Evolutionary conservation across 768 basidiomycete genomes (phyloP), one percentile per base, ranked within the genome.

Genomic region (Ramaria sp.): DNA sequence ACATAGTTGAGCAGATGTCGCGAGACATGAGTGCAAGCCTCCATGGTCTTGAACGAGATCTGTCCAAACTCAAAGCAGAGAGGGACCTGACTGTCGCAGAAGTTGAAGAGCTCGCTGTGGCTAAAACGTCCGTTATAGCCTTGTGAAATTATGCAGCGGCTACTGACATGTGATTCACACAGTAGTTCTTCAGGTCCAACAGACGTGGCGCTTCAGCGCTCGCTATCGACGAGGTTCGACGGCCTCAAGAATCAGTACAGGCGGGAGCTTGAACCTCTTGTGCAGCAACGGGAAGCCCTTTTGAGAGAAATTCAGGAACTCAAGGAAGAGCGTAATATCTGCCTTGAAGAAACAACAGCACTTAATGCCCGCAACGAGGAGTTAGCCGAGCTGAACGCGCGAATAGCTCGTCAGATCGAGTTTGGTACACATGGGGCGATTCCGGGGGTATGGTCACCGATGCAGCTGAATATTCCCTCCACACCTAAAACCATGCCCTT

Each of bases 291-390:
- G 22, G 91, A 96, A 61, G 73, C 74, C 1, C 71, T 98, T 27
- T 65, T 73, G 20, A 76, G 90, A 44, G 95, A 98, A 68, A 82
- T 97, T 53, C 71, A 75, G 2, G 94, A 98, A 61, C 82, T 99
- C 48, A 83, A 82, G 63, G 85, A 87, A 15, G 81, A 87, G 0
- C 81, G 90, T 30, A 92, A 96, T 59, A 78, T 84, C 39, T 86
- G 88, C 68, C 70, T 94, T 38, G 94, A 95, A 63, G 96, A 99
- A 70, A 88, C 92, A 0, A 85, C 91, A 0, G 83, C 84, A 20
- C 77, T 99, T 48, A 91, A 90, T 64, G 83, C 83, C 5, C 82
- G 92, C 47, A 98, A 98, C 69, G 92, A 94, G 62, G 89, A 94
- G 65, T 76, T 99, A 5, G 86, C 88, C 1, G 87, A 92, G 65